Evolutionary conservation across 2,329 filamentous ascomycete species (phyloP).

Genomic region (Fusarium sp.): DNA sequence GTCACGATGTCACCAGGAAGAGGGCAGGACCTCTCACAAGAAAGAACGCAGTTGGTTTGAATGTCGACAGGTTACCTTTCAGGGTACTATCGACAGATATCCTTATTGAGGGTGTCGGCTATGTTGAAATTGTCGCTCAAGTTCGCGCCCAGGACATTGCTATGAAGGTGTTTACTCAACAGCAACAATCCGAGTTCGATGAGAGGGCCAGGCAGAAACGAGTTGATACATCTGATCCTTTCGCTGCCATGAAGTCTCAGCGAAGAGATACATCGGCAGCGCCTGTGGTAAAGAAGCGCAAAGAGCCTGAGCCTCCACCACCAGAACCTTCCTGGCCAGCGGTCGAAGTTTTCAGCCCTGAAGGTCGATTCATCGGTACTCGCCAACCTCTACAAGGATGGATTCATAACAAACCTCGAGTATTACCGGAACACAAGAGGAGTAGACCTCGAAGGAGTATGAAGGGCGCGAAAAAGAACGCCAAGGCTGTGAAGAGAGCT

Average conservation of each 20-base stretch:
- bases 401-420: slow-evolving; percentile 69
- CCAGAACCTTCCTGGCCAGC: slow-evolving; percentile 69
- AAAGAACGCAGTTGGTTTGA: slow-evolving; percentile 71
- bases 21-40: slow-evolving; percentile 80
- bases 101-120: slow-evolving; percentile 91
- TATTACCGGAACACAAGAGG: slow-evolving; percentile 62
- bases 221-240: slow-evolving; percentile 36
- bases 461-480: slow-evolving; percentile 68
- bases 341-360: slow-evolving; percentile 87
- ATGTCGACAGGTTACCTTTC: slow-evolving; percentile 80
- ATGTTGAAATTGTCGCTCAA: slow-evolving; percentile 90
- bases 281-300: slow-evolving; percentile 2
- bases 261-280: slow-evolving; percentile 41
- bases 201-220: slow-evolving; percentile 3
- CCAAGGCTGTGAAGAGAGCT: slow-evolving; percentile 50
- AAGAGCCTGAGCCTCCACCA: slow-evolving; percentile 27
- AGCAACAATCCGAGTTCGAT: slow-evolving; percentile 1
- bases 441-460: slow-evolving; percentile 76
- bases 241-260: slow-evolving; percentile 45
- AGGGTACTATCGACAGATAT: slow-evolving; percentile 85
- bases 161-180: slow-evolving; percentile 17
- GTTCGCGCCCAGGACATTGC: slow-evolving; percentile 70
- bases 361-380: slow-evolving; percentile 81
- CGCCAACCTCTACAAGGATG: slow-evolving; percentile 79
- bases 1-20: slow-evolving; percentile 85